Base-by-base conservation (phyloP, 2,329 filamentous ascomycete species). In the Ceratocystis papillata region DNA sequence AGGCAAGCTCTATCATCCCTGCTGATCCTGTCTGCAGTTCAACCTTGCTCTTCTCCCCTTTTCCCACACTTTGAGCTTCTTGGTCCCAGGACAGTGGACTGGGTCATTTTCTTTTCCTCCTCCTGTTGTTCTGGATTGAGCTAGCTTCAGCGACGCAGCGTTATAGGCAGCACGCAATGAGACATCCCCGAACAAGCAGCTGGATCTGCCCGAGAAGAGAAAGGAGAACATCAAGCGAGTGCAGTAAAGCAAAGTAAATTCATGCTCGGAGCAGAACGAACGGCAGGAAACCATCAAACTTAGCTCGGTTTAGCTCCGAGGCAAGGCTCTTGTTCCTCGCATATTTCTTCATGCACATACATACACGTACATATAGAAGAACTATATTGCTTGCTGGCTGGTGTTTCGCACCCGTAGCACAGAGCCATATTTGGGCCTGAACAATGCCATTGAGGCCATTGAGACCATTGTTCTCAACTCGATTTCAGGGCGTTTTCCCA, bases 1-100 rank as follows among this genome's bases (percentile, higher is more conserved):
- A 48, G 4, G 20, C n/a, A 20, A 50, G 20, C 48, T 12, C 10
- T 12, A 25, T 12, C 48, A 50, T 30, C 53, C 22, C 53, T 33
- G 53, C 48, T 15, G 3, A 57, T 57, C 53, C 53, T 57, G 48
- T 50, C 48, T 33, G 53, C 28, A 28, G 3, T 33, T 28, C 6
- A 57, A 33, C 53, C 53, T 33, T 57, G 53, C 53, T 57, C 53
- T 30, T 57, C 12, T 57, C 53, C 53, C 53, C 53, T 57, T 57
- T 50, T 57, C 30, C 10, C 53, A 20, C 17, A 22, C 48, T 22
- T 7, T 12, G 48, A 50, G 20, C 20, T 50, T 12, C 53, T 57
- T 57, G 12, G 53, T 57, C 53, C 53, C 53, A 57, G 53, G 25
- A 57, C 53, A 57, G 30, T 33, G 53, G 53, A 25, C 53, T 57